These are phyloP conservation scores for Colletotrichum endophyticum DNA, from an alignment of 2,329 filamentous ascomycete genomes.

Conservation along the genomic window DNA sequence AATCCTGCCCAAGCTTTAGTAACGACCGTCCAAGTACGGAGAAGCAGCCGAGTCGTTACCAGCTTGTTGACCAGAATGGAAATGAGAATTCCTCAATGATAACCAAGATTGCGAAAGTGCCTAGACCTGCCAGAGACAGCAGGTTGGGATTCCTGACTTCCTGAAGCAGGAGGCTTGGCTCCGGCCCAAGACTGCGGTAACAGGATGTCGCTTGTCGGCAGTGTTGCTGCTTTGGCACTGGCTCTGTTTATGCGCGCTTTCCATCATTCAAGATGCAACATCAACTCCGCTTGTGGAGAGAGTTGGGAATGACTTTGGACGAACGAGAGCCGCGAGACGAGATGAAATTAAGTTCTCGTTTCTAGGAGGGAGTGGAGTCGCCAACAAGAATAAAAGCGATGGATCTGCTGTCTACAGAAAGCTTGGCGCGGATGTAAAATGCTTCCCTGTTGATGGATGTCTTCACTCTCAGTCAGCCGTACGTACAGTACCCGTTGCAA, in stretches of 20 bases:
- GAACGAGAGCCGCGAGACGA: neutral
- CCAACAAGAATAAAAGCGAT: neutral
- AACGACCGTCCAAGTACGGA: neutral
- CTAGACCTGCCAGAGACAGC: slow-evolving; percentile 9
- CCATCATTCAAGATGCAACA: neutral
- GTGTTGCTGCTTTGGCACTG: slow-evolving; percentile 2
- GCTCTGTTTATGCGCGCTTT: neutral
- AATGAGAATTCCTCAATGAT: neutral
- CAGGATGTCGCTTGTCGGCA: neutral
- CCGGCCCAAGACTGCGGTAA: neutral
- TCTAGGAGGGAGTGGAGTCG: neutral
- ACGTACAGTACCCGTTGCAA: neutral
- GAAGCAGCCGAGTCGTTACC: neutral
- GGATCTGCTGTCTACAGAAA: neutral
- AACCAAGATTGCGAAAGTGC: neutral
- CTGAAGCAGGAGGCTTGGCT: neutral
- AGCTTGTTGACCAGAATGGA: neutral
- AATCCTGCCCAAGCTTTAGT: neutral
- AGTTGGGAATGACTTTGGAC: neutral
- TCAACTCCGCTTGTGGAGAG: neutral
- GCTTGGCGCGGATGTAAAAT: slow-evolving; percentile 10
- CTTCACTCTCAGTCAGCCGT: neutral
- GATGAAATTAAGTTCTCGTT: slow-evolving; percentile 8
- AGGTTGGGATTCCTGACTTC: neutral
- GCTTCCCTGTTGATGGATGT: neutral